Evolutionary conservation across 805 yeast species (phyloP), one percentile per base, ranked within the genome.

Genomic region (Kazachstania africana): DNA sequence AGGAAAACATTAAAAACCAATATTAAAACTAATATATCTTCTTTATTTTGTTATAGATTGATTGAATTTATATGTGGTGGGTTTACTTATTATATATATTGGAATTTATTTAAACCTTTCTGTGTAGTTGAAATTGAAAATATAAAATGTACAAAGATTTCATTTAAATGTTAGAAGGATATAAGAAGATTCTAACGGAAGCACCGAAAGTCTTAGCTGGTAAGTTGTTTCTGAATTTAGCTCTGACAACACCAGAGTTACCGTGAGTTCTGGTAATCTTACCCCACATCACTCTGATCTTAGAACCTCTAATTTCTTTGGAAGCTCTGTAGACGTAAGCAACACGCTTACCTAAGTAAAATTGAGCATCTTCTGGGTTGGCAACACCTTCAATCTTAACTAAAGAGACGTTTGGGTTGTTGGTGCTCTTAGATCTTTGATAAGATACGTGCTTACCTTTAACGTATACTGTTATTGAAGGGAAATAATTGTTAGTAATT

Each of bases 171-270:
- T 80, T 87, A 53, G 97, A 88, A 73, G 98, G 98, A 82, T 88
- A 88, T 70, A 88, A 87, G 94, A 91, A 85, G 75, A 91, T 78
- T 78, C 98, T 83, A 65, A 91, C 97, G 52, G 95, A 79, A 64
- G 98, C 96, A 74, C 98, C 98, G 67, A 91, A 88, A 58, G 97
- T 85, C 82, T 88, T 87, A 56, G 98, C 87, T 68, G 98, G 98
- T 64, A 91, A 79, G 87, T 91, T 91, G 70, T 81, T 76, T 75
- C 83, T 87, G 94, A 91, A 91, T 72, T 78, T 83, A 61, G 98
- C 97, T 74, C 98, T 88, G 56, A 91, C 95, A 53, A 83, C 72
- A 72, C 98, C 98, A 59, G 78, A 72, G 87, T 76, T 83, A 69
- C 98, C 98, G 80, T 91, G 98, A 55, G 96, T 73, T 79, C 97